Evolutionary conservation across 768 basidiomycete species (phyloP).

Genomic region (Rubroboletus satanas): DNA sequence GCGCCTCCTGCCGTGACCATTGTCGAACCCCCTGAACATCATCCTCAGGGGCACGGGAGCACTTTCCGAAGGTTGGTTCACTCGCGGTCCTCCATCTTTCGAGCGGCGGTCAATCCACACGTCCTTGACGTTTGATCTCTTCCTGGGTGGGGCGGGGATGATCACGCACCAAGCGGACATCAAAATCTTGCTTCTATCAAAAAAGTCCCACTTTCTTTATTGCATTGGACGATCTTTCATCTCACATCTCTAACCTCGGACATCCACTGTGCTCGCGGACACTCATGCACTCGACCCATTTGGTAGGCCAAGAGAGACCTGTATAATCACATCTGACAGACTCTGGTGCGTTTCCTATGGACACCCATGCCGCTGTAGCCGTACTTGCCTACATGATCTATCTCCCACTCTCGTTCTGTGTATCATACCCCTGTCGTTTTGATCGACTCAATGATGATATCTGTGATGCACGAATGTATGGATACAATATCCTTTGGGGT

Average conservation of each 20-base stretch:
- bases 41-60: slow-evolving; percentile 28
- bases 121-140: slow-evolving; percentile 26
- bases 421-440: slow-evolving; percentile 27
- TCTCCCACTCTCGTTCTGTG: slow-evolving; percentile 33
- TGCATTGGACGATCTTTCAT: slow-evolving; percentile 16
- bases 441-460: slow-evolving; percentile 17
- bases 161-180: slow-evolving; percentile 16
- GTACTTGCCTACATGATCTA: slow-evolving; percentile 21
- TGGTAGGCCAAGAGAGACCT: not conserved
- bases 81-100: slow-evolving; percentile 44
- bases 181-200: slow-evolving; percentile 23
- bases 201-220: slow-evolving; percentile 15
- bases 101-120: slow-evolving; percentile 26
- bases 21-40: slow-evolving; percentile 25
- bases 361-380: slow-evolving; percentile 27
- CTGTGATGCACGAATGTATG: slow-evolving; percentile 6
- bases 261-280: slow-evolving; percentile 22
- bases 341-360: slow-evolving; percentile 22
- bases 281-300: slow-evolving; percentile 10
- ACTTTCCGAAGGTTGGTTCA: slow-evolving; percentile 42
- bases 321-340: slow-evolving; percentile 4
- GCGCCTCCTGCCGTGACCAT: slow-evolving; percentile 20
- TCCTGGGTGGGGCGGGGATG: slow-evolving; percentile 7
- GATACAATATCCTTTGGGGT: not conserved
- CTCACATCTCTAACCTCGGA: slow-evolving; percentile 29